Evolutionary conservation across 345 rosid genomes (phyloP).

Genomic region (Heritiera fomes): DNA sequence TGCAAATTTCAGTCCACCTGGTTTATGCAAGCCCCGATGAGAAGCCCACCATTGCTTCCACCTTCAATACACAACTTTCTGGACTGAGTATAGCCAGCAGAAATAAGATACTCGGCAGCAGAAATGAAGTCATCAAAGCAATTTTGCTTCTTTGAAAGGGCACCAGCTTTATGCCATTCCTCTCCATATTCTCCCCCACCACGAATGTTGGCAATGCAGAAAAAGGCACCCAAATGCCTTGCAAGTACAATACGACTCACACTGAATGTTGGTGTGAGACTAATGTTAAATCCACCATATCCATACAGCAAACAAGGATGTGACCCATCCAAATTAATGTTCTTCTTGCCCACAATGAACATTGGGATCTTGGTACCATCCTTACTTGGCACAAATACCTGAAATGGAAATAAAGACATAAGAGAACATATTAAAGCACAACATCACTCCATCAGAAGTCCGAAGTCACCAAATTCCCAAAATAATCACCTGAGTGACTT

Average conservation of each 20-base stretch:
- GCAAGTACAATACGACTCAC: slow-evolving; percentile 58
- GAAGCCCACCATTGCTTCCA: slow-evolving; percentile 91
- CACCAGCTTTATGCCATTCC: slow-evolving; percentile 94
- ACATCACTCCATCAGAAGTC: not conserved
- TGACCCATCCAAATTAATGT: slow-evolving; percentile 67
- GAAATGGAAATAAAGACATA: slow-evolving; percentile 22
- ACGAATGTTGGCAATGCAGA: slow-evolving; percentile 81
- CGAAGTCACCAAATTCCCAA: not conserved
- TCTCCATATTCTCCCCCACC: slow-evolving; percentile 99
- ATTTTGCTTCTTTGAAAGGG: slow-evolving; percentile 79
- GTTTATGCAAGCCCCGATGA: slow-evolving; percentile 87
- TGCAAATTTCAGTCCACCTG: slow-evolving; percentile 52
- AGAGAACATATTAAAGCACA: not conserved
- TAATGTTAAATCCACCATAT: slow-evolving; percentile 84
- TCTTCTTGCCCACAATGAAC: slow-evolving; percentile 68
- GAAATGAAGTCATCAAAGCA: slow-evolving; percentile 90
- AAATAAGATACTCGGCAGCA: slow-evolving; percentile 69
- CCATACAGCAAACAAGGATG: slow-evolving; percentile 89
- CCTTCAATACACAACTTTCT: slow-evolving; percentile 88
- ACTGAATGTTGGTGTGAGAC: slow-evolving; percentile 72
- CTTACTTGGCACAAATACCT: slow-evolving; percentile 81
- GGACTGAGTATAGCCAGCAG: slow-evolving; percentile 73
- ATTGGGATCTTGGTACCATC: slow-evolving; percentile 80
- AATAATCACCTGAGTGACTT: slow-evolving; percentile 70
- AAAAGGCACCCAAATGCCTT: slow-evolving; percentile 74